A percentile compares a stretch with the other conserved stretches of the same genome.
Conservation (phyloP, 768 basidiomycete species). For the Lactarius evosmus region DNA sequence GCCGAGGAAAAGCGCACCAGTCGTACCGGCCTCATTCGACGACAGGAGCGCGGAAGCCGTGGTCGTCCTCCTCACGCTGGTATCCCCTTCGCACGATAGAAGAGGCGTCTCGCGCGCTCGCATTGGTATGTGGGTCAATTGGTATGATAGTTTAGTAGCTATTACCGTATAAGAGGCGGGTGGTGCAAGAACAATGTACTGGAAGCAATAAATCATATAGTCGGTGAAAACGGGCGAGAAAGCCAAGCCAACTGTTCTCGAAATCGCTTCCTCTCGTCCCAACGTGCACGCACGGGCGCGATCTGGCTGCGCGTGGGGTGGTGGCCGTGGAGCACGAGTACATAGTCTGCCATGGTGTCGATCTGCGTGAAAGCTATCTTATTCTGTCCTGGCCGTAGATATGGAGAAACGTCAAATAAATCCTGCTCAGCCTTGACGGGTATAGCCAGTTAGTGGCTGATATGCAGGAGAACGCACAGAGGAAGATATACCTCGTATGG, state of each 20-base stretch:
- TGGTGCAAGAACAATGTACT: neutral
- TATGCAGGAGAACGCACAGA: too few species aligned
- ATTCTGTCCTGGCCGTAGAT: constrained; percentile 10
- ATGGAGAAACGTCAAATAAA: constrained; percentile 18
- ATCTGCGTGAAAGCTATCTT: constrained; percentile 15
- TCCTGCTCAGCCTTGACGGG: constrained; percentile 10
- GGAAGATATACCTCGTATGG: constrained; percentile 6
- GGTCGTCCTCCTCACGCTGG: neutral
- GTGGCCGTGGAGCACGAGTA: constrained; percentile 22
- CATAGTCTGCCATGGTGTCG: constrained; percentile 7
- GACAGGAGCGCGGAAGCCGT: too few species aligned
- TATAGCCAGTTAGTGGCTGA: neutral
- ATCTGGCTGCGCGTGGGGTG: constrained; percentile 13
- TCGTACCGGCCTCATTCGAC: too few species aligned
- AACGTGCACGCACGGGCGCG: constrained; percentile 4
- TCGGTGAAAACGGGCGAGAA: constrained; percentile 5
- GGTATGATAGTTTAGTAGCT: neutral
- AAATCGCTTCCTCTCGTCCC: constrained; percentile 12
- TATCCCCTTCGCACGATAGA: neutral
- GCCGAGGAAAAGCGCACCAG: too few species aligned
- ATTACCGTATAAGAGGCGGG: neutral
- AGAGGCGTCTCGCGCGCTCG: neutral
- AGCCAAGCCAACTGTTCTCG: constrained; percentile 2
- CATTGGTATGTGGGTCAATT: neutral
- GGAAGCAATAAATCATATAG: neutral